Percentiles rank a stretch among this genome's conserved stretches.
These are phyloP conservation scores for Fusarium palustre DNA, from an alignment of 2,329 filamentous ascomycete species.

Conservation along the genomic window DNA sequence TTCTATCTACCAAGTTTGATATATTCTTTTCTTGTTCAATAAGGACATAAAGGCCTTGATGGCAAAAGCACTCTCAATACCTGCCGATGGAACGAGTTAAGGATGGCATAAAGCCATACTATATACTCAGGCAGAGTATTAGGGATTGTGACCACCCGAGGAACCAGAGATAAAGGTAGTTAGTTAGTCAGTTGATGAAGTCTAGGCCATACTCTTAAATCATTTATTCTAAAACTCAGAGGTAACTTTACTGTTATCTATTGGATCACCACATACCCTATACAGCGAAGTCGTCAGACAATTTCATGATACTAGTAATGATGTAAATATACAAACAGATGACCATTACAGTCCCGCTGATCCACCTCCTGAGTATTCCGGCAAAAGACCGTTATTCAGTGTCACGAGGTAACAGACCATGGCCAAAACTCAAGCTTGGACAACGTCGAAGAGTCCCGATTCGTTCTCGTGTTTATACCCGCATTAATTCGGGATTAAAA, in stretches of 20 bases:
- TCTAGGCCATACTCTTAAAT: not conserved
- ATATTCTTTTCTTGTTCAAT: not conserved
- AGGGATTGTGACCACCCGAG: not conserved
- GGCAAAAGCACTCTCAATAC: not conserved
- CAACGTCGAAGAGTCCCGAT: conserved; percentile 26
- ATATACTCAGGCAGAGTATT: not conserved
- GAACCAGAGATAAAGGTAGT: not conserved
- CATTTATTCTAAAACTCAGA: no score
- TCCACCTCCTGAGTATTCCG: conserved; percentile 8
- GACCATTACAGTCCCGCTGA: not conserved
- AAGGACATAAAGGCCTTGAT: not conserved
- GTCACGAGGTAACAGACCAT: not conserved
- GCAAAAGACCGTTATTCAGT: not conserved
- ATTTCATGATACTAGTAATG: not conserved
- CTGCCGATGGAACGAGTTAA: not conserved
- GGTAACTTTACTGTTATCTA: not conserved
- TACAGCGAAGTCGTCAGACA: not conserved
- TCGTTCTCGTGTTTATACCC: conserved; percentile 2
- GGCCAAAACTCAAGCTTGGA: not conserved
- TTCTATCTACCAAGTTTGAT: not conserved
- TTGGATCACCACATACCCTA: not conserved
- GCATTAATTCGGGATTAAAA: conserved; percentile 4
- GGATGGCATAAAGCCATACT: not conserved
- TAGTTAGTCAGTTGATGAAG: not conserved
- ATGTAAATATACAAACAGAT: conserved; percentile 14